These are phyloP conservation scores for Aschersonia sp. DNA, from an alignment of 2,329 filamentous ascomycete genomes.

Conservation along the genomic window DNA sequence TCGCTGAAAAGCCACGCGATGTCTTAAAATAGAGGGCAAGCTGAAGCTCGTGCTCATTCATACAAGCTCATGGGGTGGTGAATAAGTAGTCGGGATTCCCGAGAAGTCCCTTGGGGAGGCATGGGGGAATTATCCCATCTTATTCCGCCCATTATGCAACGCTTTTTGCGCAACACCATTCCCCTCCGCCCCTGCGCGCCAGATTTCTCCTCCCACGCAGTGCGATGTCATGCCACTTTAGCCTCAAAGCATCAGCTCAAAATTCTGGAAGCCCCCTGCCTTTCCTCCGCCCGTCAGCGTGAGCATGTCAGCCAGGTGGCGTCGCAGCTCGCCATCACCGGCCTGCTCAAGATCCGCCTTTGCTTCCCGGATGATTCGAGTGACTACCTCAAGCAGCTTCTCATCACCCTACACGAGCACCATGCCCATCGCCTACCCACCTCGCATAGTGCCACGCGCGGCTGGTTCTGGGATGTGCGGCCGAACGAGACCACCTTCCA, in stretches of 20 bases:
- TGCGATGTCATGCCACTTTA: neutral
- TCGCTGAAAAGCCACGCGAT: neutral
- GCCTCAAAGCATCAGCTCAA: neutral
- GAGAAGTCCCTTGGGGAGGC: neutral
- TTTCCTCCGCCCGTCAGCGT: neutral
- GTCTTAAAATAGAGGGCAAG: neutral
- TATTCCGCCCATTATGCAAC: neutral
- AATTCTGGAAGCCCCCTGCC: neutral
- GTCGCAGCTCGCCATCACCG: neutral
- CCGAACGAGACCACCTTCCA: conserved; percentile 12
- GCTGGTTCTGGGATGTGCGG: conserved; percentile 30
- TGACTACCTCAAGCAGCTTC: neutral
- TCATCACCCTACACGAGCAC: conserved; percentile 16
- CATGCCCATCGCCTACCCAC: conserved; percentile 23
- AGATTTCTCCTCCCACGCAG: neutral
- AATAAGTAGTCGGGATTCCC: neutral
- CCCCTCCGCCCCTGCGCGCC: neutral
- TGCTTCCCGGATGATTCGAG: neutral
- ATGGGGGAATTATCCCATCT: neutral
- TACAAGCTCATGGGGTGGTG: neutral
- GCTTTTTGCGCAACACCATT: neutral
- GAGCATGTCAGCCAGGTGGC: neutral
- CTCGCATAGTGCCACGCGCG: conserved; percentile 22
- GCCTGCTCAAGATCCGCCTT: neutral
- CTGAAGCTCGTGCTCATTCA: neutral